Evolutionary conservation across 2,329 filamentous ascomycete species (phyloP).

Genomic region (Epichloe hybrida): DNA sequence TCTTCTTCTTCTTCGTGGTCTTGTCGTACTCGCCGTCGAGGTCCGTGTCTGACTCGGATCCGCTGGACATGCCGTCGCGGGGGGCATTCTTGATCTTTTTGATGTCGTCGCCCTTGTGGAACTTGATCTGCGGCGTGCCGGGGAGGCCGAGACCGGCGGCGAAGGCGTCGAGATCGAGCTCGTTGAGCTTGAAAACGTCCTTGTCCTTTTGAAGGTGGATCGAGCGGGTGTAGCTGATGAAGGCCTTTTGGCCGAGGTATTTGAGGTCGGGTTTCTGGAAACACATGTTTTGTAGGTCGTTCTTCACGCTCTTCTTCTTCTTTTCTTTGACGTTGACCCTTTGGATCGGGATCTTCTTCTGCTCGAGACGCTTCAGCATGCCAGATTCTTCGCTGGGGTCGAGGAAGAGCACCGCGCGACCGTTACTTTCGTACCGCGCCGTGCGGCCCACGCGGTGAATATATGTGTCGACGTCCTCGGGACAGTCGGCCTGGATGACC

Average conservation of each 20-base stretch:
- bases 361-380: slow-evolving; percentile 75
- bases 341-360: slow-evolving; percentile 81
- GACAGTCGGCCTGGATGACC: slow-evolving; percentile 97
- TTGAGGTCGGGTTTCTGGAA: slow-evolving; percentile 92
- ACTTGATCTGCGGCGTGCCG: slow-evolving; percentile 85
- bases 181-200: slow-evolving; percentile 73
- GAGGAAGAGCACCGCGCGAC: slow-evolving; percentile 78
- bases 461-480: slow-evolving; percentile 93
- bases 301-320: slow-evolving; percentile 76
- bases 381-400: slow-evolving; percentile 84
- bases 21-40: slow-evolving; percentile 25
- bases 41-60: slow-evolving; percentile 43
- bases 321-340: slow-evolving; percentile 76
- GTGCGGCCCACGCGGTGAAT: slow-evolving; percentile 93
- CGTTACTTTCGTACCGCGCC: slow-evolving; percentile 80
- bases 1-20: slow-evolving; percentile 34
- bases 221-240: slow-evolving; percentile 78
- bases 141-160: slow-evolving; percentile 78
- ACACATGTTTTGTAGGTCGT: slow-evolving; percentile 84
- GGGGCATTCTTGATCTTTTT: slow-evolving; percentile 82
- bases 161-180: slow-evolving; percentile 74
- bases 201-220: slow-evolving; percentile 84
- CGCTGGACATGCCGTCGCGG: slow-evolving; percentile 50
- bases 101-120: slow-evolving; percentile 76
- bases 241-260: slow-evolving; percentile 91